Conservation (phyloP, 108 stramenopile genomes). For the Conticribra weissflogii region DNA sequence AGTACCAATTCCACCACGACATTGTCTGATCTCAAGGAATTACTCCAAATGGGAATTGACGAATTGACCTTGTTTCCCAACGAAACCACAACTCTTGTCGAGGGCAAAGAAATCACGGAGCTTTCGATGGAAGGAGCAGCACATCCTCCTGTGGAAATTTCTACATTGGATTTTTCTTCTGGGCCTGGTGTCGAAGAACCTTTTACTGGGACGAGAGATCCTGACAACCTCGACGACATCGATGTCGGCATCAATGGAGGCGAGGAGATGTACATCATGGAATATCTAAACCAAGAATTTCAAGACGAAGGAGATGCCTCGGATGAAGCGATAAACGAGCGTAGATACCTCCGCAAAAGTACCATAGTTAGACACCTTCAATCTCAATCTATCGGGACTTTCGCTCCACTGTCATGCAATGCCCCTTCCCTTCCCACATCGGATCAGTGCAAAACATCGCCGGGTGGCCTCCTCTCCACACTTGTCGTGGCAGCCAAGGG, state of each 20-base stretch:
- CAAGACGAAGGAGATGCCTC: not conserved
- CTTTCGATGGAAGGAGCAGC: not conserved
- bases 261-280: not conserved
- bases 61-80: not conserved
- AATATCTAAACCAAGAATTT: not conserved
- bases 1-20: not conserved
- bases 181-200: not conserved
- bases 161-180: not conserved
- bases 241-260: not conserved
- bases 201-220: not conserved
- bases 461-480: slow-evolving; percentile 19
- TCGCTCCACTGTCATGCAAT: slow-evolving; percentile 35
- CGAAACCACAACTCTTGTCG: not conserved
- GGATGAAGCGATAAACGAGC: not conserved
- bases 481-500: slow-evolving; percentile 13
- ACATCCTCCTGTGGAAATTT: not conserved
- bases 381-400: slow-evolving; percentile 24
- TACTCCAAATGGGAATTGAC: not conserved
- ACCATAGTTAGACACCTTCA: slow-evolving; percentile 4
- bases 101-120: not conserved
- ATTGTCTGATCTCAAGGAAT: not conserved
- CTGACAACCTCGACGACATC: too few relatives aligned
- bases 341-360: not conserved
- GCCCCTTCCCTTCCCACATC: slow-evolving; percentile 7
- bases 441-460: not conserved